Evolutionary conservation across 495 filamentous ascomycete genomes (phyloP), one percentile per base, ranked within the genome.

Genomic region (Xylaria cubensis): DNA sequence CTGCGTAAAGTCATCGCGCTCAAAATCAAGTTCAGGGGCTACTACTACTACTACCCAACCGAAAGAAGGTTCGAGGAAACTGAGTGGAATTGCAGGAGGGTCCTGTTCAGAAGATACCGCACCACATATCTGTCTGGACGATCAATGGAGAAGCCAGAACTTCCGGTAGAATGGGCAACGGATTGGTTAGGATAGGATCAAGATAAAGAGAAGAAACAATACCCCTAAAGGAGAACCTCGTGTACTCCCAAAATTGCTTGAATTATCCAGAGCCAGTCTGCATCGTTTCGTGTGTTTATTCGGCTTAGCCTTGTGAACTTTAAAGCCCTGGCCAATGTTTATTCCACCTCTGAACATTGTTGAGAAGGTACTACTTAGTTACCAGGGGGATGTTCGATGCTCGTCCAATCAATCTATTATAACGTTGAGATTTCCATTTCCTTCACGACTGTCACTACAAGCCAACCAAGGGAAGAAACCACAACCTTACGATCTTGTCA

Each of bases 121-220:
- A 34, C 64, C 64, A 8, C 71, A 63, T 63, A 66, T 62, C 46
- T 67, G 63, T 67, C 34, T 36, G 12, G 63, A 67, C 19, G 63
- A 61, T 26, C 36, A 36, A 58, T 50, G 51, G 62, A 59, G 24
- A 36, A 7, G 39, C 7, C 19, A 48, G 39, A 67, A n/a, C 24
- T 72, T 21, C 34, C 41, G 8, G n/a, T 61, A 58, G 8, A 10
- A 51, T 50, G 42, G 48, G 61, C 46, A 7, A 42, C 41, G 5
- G 8, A 19, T n/a, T 55, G 59, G 7, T 6, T 5, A 53, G 39
- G 24, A 19, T n/a, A 15, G 17, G 4, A 32, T 17, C 17, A 53
- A 21, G 9, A 36, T 70, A 63, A 17, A 19, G 58, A 70, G 46
- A 63, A 61, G 8, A 7, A 63, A 10, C 12, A 42, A 34, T 9